Evolutionary conservation across 139 green algal genomes (phyloP).

Genomic region (Coccomyxa sp.): DNA sequence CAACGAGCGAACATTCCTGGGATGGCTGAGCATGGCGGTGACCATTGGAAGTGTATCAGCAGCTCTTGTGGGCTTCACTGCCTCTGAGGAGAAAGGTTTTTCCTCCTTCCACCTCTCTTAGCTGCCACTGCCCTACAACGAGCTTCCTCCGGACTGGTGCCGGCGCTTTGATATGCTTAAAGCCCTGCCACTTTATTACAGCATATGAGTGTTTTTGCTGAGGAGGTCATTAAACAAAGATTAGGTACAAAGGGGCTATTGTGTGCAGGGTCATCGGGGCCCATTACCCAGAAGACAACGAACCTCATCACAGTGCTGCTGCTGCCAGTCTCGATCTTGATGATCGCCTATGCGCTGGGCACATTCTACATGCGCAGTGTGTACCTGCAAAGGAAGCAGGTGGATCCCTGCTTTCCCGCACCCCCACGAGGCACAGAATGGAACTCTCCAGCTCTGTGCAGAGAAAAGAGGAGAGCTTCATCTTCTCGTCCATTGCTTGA

Average conservation of each 20-base stretch:
- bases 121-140: too few species aligned
- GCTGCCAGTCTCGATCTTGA: conserved; percentile 75
- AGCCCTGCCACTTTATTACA: too few species aligned
- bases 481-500: not conserved
- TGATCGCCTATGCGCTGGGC: conserved; percentile 70
- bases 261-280: not conserved
- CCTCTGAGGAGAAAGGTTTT: conserved; percentile 12
- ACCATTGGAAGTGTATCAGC: conserved; percentile 79
- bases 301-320: conserved; percentile 70
- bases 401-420: conserved; percentile 12
- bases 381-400: conserved; percentile 77
- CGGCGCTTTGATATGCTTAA: too few species aligned
- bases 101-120: not conserved
- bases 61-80: conserved; percentile 66
- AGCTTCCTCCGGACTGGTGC: too few species aligned
- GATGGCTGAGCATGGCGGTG: conserved; percentile 82
- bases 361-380: conserved; percentile 70
- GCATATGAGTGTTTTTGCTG: too few species aligned
- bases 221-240: too few species aligned
- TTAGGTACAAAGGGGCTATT: too few species aligned
- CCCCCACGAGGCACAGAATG: not conserved
- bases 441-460: not conserved
- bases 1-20: conserved; percentile 82
- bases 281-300: conserved; percentile 60
- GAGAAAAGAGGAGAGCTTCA: too few species aligned